These are phyloP conservation scores for Colletotrichum spinosum DNA, from an alignment of 2,329 filamentous ascomycete species.

Conservation along the genomic window DNA sequence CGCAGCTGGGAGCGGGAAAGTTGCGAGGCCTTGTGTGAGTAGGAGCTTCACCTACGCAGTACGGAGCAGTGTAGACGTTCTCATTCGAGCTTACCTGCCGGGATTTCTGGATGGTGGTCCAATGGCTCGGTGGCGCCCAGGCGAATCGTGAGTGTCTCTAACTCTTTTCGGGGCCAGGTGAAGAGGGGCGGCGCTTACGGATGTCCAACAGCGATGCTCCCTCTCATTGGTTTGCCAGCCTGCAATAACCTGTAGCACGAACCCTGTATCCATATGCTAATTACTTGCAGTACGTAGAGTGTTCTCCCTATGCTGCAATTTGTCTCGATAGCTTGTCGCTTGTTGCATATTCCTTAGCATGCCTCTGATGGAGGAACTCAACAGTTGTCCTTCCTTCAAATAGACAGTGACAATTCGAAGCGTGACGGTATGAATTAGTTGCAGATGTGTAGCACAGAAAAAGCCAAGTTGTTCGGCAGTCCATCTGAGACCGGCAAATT, in stretches of 20 bases:
- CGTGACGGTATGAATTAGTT: not conserved
- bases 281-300: too few species aligned
- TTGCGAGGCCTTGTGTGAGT: not conserved
- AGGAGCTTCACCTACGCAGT: constrained; percentile 3
- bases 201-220: constrained; percentile 16
- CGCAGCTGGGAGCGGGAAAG: not conserved
- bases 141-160: constrained; percentile 20
- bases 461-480: not conserved
- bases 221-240: constrained; percentile 19
- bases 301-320: too few species aligned
- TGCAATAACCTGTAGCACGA: not conserved
- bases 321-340: too few species aligned
- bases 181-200: constrained; percentile 37
- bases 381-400: too few species aligned
- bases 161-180: constrained; percentile 34
- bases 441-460: not conserved
- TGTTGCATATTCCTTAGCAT: too few species aligned
- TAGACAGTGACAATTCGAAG: too few species aligned
- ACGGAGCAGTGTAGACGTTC: not conserved
- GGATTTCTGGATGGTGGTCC: constrained; percentile 18
- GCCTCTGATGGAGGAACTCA: too few species aligned
- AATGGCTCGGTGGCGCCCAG: constrained; percentile 31
- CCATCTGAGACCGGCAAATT: not conserved
- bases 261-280: too few species aligned
- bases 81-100: constrained; percentile 21